Conservation (phyloP, 441 rosid genomes). For the Bruguiera hainesii region DNA sequence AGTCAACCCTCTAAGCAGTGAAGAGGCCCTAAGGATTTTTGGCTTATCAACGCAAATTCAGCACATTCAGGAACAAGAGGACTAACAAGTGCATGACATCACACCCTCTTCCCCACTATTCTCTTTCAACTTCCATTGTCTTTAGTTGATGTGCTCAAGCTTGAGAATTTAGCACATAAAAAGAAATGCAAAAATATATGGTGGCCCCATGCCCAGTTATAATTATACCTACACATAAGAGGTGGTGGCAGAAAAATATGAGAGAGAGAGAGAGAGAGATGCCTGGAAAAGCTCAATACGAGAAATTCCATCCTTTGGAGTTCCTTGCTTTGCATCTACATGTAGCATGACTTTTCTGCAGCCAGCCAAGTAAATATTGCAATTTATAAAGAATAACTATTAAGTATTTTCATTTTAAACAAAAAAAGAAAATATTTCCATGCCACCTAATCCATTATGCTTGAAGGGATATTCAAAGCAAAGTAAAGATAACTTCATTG, state of each 20-base stretch:
- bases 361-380: constrained; percentile 15
- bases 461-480: too few species aligned
- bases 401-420: not conserved
- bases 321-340: constrained; percentile 95
- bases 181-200: too few species aligned
- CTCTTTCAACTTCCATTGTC: not conserved
- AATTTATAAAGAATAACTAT: not conserved
- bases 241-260: not conserved
- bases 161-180: too few species aligned
- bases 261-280: constrained; percentile 15
- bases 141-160: too few species aligned
- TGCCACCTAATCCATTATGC: too few species aligned
- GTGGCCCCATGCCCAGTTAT: too few species aligned
- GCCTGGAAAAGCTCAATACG: constrained; percentile 91
- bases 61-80: not conserved
- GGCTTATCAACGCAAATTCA: not conserved
- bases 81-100: not conserved
- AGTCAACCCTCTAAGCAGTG: not conserved
- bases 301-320: constrained; percentile 86
- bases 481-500: too few species aligned
- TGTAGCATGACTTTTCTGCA: constrained; percentile 92
- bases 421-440: too few species aligned
- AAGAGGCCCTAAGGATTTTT: not conserved
- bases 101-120: not conserved
- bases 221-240: not conserved